Evolutionary conservation across 2,329 filamentous ascomycete genomes (phyloP).

Genomic region (Colletotrichum sp.): DNA sequence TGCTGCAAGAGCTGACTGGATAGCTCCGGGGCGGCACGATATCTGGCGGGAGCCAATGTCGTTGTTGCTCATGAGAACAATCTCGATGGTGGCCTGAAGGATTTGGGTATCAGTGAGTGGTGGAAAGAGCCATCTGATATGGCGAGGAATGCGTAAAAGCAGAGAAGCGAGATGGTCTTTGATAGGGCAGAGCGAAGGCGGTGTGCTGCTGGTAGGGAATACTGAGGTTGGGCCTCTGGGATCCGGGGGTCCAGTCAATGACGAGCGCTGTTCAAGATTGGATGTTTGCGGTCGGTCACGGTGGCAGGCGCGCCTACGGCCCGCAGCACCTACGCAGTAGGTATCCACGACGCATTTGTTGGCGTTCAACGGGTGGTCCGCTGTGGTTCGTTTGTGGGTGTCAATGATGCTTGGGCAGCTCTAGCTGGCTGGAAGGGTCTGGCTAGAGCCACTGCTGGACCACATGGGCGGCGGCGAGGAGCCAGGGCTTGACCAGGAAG

Average conservation of each 20-base stretch:
- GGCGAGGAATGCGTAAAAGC: neutral
- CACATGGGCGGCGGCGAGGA: neutral
- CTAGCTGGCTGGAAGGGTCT: conserved; percentile 7
- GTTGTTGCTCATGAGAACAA: neutral
- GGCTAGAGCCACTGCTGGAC: neutral
- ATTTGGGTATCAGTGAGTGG: neutral
- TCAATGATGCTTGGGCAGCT: neutral
- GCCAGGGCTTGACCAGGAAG: neutral
- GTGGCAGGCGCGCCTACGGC: conserved; percentile 9
- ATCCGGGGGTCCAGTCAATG: neutral
- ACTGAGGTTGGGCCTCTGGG: neutral
- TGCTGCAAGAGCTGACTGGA: neutral
- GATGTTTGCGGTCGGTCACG: neutral
- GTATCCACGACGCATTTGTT: conserved; percentile 1
- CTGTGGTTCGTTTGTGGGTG: neutral
- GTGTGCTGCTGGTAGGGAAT: conserved; percentile 1
- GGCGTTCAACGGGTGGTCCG: neutral
- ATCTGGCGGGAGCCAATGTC: neutral
- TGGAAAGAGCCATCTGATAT: neutral
- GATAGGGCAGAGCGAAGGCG: neutral
- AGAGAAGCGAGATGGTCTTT: neutral
- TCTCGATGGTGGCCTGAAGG: neutral
- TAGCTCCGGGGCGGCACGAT: too few species aligned
- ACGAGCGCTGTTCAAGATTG: neutral
- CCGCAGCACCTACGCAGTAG: neutral